phyloP scores from a whole-genome alignment of 371 early-diverging fungal genomes.

The Zancudomyces culisetae region DNA sequence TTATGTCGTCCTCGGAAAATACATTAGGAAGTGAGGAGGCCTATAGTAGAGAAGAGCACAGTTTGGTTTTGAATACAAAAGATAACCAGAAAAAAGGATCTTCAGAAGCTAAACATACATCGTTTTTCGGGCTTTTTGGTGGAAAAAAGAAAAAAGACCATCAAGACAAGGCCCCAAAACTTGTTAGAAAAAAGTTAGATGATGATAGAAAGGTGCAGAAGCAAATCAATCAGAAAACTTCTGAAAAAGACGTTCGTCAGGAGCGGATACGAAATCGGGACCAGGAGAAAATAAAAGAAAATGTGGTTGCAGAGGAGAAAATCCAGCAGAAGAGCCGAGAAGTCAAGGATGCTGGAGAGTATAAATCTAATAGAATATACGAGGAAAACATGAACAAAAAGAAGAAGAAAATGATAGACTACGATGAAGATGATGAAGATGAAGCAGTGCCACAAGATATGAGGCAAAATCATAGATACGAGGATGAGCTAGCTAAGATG shows the following conservation, averaged over 20 bases:
- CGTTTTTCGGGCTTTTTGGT: no score
- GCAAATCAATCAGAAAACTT: neutral
- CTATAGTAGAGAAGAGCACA: neutral
- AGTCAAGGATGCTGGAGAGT: neutral
- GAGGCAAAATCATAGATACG: neutral
- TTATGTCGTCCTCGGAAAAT: neutral
- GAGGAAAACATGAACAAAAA: neutral
- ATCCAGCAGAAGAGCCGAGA: neutral
- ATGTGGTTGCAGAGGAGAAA: neutral
- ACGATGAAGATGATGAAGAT: neutral
- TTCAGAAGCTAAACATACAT: no score
- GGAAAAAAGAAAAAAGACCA: neutral
- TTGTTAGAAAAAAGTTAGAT: neutral
- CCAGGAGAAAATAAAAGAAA: neutral
- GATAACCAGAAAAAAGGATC: neutral
- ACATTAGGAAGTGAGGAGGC: neutral
- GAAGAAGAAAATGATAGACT: neutral
- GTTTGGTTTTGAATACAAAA: neutral
- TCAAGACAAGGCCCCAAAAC: neutral
- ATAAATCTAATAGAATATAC: neutral
- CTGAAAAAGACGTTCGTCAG: neutral
- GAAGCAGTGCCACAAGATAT: conserved; percentile 1
- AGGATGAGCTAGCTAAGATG: neutral
- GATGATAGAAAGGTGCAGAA: neutral
- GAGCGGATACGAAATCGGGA: neutral